Evolutionary conservation across 768 basidiomycete genomes (phyloP).

Genomic region (Cyclocybe aegerita): DNA sequence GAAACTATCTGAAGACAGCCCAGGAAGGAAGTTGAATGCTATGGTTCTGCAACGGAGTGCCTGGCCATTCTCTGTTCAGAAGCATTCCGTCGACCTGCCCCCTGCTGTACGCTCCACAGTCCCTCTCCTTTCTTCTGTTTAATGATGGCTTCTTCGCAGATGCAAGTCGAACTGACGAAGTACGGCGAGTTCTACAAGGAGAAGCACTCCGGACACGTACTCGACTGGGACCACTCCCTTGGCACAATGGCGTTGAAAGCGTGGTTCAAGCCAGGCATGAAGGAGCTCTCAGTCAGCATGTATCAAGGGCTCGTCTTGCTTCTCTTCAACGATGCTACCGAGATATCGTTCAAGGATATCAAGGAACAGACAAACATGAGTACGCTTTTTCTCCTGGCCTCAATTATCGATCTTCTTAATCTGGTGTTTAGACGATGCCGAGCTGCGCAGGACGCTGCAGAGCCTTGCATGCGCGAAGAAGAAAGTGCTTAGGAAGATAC

Average conservation of each 20-base stretch:
- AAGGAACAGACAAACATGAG: constrained; percentile 68
- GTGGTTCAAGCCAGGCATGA: constrained; percentile 63
- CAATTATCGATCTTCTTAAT: constrained; percentile 6
- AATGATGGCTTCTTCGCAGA: constrained; percentile 39
- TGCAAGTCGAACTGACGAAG: constrained; percentile 65
- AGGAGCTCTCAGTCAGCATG: constrained; percentile 89
- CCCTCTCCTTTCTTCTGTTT: not conserved
- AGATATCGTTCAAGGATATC: constrained; percentile 68
- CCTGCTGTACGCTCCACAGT: constrained; percentile 38
- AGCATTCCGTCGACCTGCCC: constrained; percentile 52
- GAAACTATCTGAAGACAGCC: constrained; percentile 35
- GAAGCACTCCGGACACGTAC: constrained; percentile 72
- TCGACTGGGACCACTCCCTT: constrained; percentile 87
- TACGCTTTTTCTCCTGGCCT: constrained; percentile 34
- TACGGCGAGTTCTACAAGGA: constrained; percentile 74
- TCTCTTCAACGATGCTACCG: constrained; percentile 73
- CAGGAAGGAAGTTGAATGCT: constrained; percentile 56
- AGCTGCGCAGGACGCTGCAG: constrained; percentile 84
- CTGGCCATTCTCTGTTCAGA: constrained; percentile 76
- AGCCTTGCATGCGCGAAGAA: constrained; percentile 92
- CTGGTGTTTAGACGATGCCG: constrained; percentile 53
- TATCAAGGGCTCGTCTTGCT: constrained; percentile 88
- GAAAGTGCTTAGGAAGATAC: constrained; percentile 80
- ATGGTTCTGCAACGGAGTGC: constrained; percentile 87
- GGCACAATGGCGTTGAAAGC: constrained; percentile 79